A percentile compares a stretch with the other conserved stretches of the same genome.
These are phyloP conservation scores for Cardiosporidium cionae DNA, from an alignment of 169 alveolate species.

Conservation along the genomic window DNA sequence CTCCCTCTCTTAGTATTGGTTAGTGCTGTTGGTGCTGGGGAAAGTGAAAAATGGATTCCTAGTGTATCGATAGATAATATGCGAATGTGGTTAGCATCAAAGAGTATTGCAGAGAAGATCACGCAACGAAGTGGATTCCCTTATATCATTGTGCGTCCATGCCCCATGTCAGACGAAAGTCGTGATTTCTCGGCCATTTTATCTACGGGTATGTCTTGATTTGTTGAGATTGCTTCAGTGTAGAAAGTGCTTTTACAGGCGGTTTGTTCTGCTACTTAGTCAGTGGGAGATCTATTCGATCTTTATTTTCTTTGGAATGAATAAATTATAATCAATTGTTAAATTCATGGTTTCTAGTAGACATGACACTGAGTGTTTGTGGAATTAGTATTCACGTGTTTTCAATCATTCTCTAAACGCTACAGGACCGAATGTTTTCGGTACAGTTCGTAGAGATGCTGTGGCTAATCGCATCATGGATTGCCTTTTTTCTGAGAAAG, in stretches of 20 bases:
- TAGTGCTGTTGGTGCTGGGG: constrained; percentile 3
- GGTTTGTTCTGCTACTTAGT: not conserved
- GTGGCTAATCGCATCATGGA: not conserved
- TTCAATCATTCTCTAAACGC: not conserved
- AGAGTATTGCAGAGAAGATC: not conserved
- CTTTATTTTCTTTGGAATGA: not conserved
- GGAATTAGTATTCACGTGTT: not conserved
- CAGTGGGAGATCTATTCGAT: not conserved
- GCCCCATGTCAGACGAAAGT: not conserved
- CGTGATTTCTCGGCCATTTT: not conserved
- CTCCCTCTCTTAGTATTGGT: not conserved
- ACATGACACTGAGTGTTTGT: not conserved
- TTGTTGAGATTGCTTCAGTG: not conserved
- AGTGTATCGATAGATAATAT: not conserved
- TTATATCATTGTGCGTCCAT: not conserved
- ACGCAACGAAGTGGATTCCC: not conserved
- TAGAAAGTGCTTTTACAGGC: not conserved
- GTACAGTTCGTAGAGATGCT: not conserved
- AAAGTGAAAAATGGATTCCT: not conserved
- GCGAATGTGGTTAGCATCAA: not conserved
- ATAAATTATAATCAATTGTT: not conserved
- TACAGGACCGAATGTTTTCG: not conserved
- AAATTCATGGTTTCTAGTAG: not conserved
- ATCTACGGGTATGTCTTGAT: not conserved
- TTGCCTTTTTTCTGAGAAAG: not conserved